phyloP scores from a whole-genome alignment of 179 eudicot species.

The Corrigiola litoralis region DNA sequence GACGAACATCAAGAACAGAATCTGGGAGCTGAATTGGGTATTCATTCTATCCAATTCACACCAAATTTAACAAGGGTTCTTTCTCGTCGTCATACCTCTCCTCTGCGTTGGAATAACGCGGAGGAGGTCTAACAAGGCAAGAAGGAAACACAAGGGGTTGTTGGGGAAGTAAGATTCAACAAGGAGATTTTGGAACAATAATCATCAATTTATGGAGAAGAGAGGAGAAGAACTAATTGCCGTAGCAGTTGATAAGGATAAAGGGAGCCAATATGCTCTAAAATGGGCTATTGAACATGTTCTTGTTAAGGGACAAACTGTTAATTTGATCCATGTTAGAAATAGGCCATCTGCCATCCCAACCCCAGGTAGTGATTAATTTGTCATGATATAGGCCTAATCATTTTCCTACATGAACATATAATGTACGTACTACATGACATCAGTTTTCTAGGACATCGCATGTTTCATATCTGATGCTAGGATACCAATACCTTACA shows the following conservation, averaged over 20 bases:
- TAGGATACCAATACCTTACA: too few relatives aligned
- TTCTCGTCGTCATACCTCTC: slow-evolving; percentile 3
- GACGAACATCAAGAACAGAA: not conserved
- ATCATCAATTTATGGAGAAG: not conserved
- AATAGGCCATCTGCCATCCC: slow-evolving; percentile 27
- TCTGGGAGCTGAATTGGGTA: not conserved
- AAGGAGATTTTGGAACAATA: not conserved
- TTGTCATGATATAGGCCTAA: too few relatives aligned
- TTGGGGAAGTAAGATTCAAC: too few relatives aligned
- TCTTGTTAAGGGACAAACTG: slow-evolving; percentile 40
- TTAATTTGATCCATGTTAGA: slow-evolving; percentile 64
- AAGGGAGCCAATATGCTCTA: slow-evolving; percentile 64
- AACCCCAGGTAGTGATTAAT: slow-evolving; percentile 22
- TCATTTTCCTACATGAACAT: too few relatives aligned
- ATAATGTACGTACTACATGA: too few relatives aligned
- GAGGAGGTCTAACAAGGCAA: slow-evolving; percentile 15
- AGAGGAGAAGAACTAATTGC: slow-evolving; percentile 19
- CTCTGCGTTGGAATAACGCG: slow-evolving; percentile 9
- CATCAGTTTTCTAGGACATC: too few relatives aligned
- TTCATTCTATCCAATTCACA: not conserved
- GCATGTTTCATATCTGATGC: too few relatives aligned
- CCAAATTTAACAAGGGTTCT: not conserved
- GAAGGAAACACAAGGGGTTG: not conserved
- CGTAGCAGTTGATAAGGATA: slow-evolving; percentile 70
- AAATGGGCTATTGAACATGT: slow-evolving; percentile 71